Evolutionary conservation across 805 yeast species (phyloP), one percentile per base, ranked within the genome.

Genomic region (Wickerhamiella spandovensis): DNA sequence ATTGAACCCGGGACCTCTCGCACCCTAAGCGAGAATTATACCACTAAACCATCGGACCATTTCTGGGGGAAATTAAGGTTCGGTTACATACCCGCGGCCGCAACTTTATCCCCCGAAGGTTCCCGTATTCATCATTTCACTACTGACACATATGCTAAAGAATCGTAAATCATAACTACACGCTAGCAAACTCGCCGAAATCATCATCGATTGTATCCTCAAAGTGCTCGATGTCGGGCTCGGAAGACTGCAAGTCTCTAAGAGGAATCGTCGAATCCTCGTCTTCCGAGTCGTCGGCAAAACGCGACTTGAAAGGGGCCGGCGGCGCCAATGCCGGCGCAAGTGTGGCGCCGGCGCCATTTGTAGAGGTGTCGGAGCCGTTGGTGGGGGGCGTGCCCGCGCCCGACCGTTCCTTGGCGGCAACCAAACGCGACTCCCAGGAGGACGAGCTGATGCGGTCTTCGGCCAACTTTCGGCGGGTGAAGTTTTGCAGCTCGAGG

Each of bases 1-100:
- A 48, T 55, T 53, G 58, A 55, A 55, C 58, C 49, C 58, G 58
- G 58, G 56, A 55, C 58, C 58, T 55, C 48, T 51, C 58, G 58
- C 53, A 56, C 45, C 17, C 53, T 46, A 55, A 53, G 53, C 58
- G 50, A 51, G 48, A 49, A 54, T 55, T 56, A 55, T 55, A 49
- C 58, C 58, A 51, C 58, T 55, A 55, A 56, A 55, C 58, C 58
- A 55, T 55, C 39, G 39, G 46, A 50, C 58, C 48, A 28, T 28
- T 28, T 24, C 25, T 24, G 25, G 25, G 8, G 8, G 8, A 24
- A 24, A n/a, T n/a, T n/a, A n/a, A n/a, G n/a, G n/a, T n/a, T n/a
- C n/a, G n/a, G n/a, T n/a, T n/a, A n/a, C n/a, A n/a, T n/a, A n/a
- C n/a, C n/a, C n/a, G n/a, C n/a, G n/a, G n/a, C n/a, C n/a, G n/a